phyloP scores from a whole-genome alignment of 2,329 filamentous ascomycete genomes.

The Amesomyces nigricolor region DNA sequence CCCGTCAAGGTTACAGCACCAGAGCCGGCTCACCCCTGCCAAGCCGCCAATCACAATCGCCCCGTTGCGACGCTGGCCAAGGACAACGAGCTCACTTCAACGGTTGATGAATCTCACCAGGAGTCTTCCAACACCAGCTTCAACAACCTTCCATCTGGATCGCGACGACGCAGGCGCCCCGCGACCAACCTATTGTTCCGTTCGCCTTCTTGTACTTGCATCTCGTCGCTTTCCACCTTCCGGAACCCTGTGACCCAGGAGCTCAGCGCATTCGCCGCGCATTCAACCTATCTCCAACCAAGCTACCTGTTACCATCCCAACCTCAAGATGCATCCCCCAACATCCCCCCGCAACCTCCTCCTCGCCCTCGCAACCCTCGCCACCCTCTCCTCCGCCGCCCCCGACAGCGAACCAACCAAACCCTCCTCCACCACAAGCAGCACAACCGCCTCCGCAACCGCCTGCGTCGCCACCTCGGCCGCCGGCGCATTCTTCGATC shows the following conservation, averaged over 20 bases:
- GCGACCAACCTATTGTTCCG: background rate
- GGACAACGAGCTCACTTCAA: conserved; percentile 7
- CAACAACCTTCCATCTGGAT: background rate
- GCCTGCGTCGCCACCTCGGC: conserved; percentile 53
- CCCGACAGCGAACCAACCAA: conserved; percentile 9
- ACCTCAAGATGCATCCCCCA: conserved; percentile 24
- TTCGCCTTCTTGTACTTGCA: too few species aligned
- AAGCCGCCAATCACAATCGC: conserved; percentile 11
- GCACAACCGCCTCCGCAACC: conserved; percentile 40
- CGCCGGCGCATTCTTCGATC: conserved; percentile 54
- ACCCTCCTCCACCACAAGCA: conserved; percentile 11
- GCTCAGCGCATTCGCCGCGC: too few species aligned
- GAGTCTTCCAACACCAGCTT: conserved; percentile 3
- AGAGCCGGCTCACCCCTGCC: background rate
- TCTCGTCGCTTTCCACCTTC: too few species aligned
- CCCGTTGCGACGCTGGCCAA: background rate
- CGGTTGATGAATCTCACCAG: conserved; percentile 13
- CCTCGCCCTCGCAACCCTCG: conserved; percentile 33
- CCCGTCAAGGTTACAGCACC: too few species aligned
- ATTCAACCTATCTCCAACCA: background rate
- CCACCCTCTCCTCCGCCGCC: conserved; percentile 24
- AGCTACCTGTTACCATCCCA: background rate
- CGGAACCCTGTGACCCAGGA: background rate
- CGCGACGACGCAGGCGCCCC: background rate
- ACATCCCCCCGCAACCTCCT: conserved; percentile 26